Percentiles rank a stretch among this genome's conserved stretches.
These are phyloP conservation scores for Coniochaeta prunicola DNA, from an alignment of 2,329 filamentous ascomycete genomes.

Conservation along the genomic window DNA sequence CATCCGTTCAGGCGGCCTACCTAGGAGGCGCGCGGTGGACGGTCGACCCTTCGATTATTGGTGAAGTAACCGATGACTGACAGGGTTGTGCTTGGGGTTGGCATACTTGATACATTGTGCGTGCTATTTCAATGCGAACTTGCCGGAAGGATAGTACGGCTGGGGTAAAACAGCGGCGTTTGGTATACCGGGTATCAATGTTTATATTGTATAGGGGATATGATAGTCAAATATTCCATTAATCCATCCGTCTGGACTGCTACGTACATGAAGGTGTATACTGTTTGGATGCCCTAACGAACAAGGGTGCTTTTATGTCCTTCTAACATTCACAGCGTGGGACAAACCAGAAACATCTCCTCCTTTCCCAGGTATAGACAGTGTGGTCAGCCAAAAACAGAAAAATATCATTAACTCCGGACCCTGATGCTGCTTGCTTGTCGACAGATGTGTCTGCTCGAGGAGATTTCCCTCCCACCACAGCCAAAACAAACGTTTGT, in stretches of 20 bases:
- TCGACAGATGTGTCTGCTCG: not conserved
- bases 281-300: no score
- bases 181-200: conserved; percentile 42
- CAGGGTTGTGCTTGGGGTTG: no score
- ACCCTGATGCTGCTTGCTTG: conserved; percentile 4
- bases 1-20: conserved; percentile 47
- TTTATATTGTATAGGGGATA: conserved; percentile 49
- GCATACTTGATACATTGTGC: no score
- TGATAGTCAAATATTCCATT: conserved; percentile 33
- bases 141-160: not conserved
- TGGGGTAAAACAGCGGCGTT: conserved; percentile 45
- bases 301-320: no score
- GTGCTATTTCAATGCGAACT: not conserved
- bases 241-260: not conserved
- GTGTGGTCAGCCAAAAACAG: not conserved
- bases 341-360: not conserved
- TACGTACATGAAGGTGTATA: not conserved
- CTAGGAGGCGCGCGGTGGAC: conserved; percentile 8
- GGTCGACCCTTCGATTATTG: no score
- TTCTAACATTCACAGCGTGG: no score
- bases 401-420: conserved; percentile 3
- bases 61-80: no score
- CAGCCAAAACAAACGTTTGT: not conserved
- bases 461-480: not conserved
- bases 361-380: not conserved